Evolutionary conservation across 2,329 filamentous ascomycete species (phyloP), one percentile per base, ranked within the genome.

Genomic region (Cadophora sp.): DNA sequence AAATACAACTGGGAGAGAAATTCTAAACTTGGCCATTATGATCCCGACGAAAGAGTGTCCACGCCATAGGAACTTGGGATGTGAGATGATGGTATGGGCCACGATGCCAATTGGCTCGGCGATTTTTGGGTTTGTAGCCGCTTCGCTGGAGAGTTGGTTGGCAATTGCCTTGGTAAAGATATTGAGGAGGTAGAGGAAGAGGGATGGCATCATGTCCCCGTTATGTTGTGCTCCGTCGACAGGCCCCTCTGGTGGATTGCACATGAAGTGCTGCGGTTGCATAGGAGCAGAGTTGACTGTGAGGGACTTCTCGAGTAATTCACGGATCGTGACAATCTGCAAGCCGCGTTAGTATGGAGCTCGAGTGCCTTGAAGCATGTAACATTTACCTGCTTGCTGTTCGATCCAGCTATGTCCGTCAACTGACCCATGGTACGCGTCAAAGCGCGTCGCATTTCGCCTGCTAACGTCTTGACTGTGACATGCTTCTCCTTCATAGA

Each of bases 71-170:
- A 92, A 91, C 18, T 87, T 83, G 20, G 87, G 83, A 62, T 86
- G 83, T 0, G 91, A 90, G 76, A 96, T 95, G 36, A 96, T 85
- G 70, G 89, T 87, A 7, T 90, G 91, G 0, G 89, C 85, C 27
- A 94, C 83, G 27, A 95, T 87, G n/a, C 93, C 93, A 53, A 96
- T 85, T 0, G 92, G 90, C 72, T 96, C 91, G 11, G 92, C 93
- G 6, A 87, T 84, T 68, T 86, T 86, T 0, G 87, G 84, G 62
- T 88, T 87, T 27, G 87, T 85, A 13, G 85, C 84, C 56, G 88
- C 89, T 78, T 93, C 90, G 61, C 84, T 85, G 69, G 89, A 84
- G 73, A 91, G 89, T 71, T 94, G 91, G 56, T 84, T 85, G 67
- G 96, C 84, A 65, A 94, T 83, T 51, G 83, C 83, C 78, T 97